Evolutionary conservation across 2,329 filamentous ascomycete genomes (phyloP), one percentile per base, ranked within the genome.

Genomic region (Xylaria sp.): DNA sequence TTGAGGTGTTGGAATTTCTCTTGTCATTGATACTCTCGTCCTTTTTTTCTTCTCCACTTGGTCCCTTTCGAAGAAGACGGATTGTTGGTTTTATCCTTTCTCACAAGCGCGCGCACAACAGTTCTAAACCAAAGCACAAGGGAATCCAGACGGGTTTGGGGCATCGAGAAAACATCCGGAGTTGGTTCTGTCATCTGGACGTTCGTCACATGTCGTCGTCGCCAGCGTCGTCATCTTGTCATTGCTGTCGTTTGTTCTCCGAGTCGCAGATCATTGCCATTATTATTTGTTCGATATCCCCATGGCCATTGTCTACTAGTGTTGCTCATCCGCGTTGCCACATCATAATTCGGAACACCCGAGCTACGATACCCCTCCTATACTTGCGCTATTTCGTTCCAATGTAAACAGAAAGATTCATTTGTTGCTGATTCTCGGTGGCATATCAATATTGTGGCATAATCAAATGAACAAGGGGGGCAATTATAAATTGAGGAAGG

Each of bases 321-420:
- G 57, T 59, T 69, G 66, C 63, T 66, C 63, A 62, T 69, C 52
- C 44, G 64, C 61, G 61, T 71, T 71, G 67, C 63, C 56, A 65
- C 31, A 61, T 66, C 64, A 66, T 71, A 60, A 69, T 67, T 69
- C 52, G 63, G 67, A 66, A 69, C 50, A 69, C 54, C 57, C 62
- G 64, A 69, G 67, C 67, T 65, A 67, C 69, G 69, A 71, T 71
- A 71, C 69, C 69, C 69, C 69, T 69, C 59, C 67, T 67, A 59
- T 69, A 67, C 51, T 65, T 67, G 66, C 55, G 63, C 41, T 63
- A n/a, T 63, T 65, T 65, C 18, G 61, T 65, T 68, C 59, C 28
- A 65, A 63, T 71, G 64, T 65, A 67, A 69, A 71, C 55, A 69
- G 46, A 67, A 67, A 63, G 37, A 69, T 57, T 51, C 59, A 64